Evolutionary conservation across 2,329 filamentous ascomycete genomes (phyloP).

Genomic region (Neonectria neomacrospora): DNA sequence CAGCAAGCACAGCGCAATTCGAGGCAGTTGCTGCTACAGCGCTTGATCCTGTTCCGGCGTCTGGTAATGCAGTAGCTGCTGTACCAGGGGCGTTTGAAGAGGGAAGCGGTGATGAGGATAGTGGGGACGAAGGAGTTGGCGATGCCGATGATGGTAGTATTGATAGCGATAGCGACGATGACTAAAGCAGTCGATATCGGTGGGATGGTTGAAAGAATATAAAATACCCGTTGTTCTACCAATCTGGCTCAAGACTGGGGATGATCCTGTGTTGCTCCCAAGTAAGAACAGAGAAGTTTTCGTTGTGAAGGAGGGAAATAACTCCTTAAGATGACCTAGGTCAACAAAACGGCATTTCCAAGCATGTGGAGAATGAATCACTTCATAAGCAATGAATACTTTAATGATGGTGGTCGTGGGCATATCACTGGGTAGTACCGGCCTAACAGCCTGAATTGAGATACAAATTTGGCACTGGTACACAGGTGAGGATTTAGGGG

Average conservation of each 20-base stretch:
- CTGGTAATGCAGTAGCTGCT: slow-evolving; percentile 7
- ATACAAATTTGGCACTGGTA: no score
- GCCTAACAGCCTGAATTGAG: no score
- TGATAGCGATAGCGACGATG: slow-evolving; percentile 2
- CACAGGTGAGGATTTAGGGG: no score
- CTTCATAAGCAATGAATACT: no score
- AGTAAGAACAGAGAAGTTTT: no score
- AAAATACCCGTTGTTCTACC: background rate
- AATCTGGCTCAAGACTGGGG: background rate
- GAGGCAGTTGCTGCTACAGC: slow-evolving; percentile 22
- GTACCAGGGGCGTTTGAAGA: background rate
- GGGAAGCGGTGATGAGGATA: slow-evolving; percentile 10
- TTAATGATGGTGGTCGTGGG: no score
- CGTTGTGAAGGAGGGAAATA: no score
- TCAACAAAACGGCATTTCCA: no score
- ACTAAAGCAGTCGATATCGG: background rate
- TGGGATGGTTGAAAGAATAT: background rate
- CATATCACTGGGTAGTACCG: no score
- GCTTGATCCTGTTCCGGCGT: slow-evolving; percentile 3
- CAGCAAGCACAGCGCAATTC: slow-evolving; percentile 17
- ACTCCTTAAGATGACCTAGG: no score
- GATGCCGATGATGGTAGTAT: background rate
- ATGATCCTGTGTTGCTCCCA: no score
- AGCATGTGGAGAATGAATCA: no score
- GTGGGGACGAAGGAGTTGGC: background rate